Base-by-base conservation (phyloP, 192 early-diverging fungal genomes). In the Backusella macrospora region DNA sequence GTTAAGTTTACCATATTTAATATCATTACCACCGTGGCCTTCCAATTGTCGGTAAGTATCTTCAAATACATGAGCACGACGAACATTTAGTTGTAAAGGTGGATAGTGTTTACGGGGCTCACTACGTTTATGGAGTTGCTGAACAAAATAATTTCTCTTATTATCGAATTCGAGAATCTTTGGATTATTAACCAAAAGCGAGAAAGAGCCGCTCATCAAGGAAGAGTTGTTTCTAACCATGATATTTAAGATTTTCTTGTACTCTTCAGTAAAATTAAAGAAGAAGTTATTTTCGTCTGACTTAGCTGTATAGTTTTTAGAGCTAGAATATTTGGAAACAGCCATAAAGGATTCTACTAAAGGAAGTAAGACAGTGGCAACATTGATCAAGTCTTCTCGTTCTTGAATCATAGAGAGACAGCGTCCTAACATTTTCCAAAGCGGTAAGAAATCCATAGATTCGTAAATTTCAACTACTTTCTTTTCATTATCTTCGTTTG, bases 151-250 rank as follows among this genome's bases (percentile, higher is more conserved):
- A 71, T 96, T 95, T 26, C 96, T 89, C 84, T 99, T 99, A 88
- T 98, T 99, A 86, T 99, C 97, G 82, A 99, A 99, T 75, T 99
- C 96, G 42, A 99, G 84, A 65, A 98, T 94, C 73, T 96, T 98
- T 64, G 96, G 95, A 76, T 97, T 98, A 65, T 93, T 91, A 12
- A 99, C 94, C 52, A 99, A 82, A 55, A 99, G 82, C 26, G 96
- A 94, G 80, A 99, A 99, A 7, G 97, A 98, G 3, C 96, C 96
- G 74, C 92, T 95, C 92, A 99, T 94, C 37, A 99, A 74, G 0
- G 92, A 90, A 6, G 97, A 95, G 76, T 96, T 99, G 84, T 96
- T 97, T 72, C 97, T 91, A 48, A 99, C 97, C 90, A 99, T 96
- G 26, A 91, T 94, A 81, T 99, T 99, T 39, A 99, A 87, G 26